These are phyloP conservation scores for Orobanche coerulescens DNA, from an alignment of 257 asterid genomes.

Conservation along the genomic window DNA sequence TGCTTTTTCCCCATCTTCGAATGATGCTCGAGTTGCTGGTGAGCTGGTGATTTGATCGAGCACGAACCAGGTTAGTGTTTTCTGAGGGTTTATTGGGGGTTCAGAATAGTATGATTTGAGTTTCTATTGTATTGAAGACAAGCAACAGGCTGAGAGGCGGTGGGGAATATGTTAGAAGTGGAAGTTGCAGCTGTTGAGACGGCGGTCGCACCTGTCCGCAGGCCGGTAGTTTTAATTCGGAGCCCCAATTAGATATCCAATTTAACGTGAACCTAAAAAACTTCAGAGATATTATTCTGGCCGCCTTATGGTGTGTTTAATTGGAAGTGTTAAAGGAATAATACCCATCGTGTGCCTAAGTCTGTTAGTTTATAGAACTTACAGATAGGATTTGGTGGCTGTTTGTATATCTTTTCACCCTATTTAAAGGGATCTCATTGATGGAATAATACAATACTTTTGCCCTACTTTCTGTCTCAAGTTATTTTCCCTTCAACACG, in stretches of 20 bases:
- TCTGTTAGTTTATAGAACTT: no score
- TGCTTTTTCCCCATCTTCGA: conserved; percentile 90
- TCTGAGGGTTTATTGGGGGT: background rate
- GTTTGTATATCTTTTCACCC: no score
- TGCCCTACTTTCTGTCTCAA: no score
- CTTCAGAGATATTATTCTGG: background rate
- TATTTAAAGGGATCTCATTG: no score
- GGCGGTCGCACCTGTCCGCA: conserved; percentile 14
- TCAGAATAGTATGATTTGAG: background rate
- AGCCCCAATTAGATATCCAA: background rate
- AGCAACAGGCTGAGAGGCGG: background rate
- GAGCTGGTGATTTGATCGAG: conserved; percentile 12
- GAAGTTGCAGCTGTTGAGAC: conserved; percentile 14
- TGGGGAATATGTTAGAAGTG: background rate
- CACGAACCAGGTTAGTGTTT: conserved; percentile 20
- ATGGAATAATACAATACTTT: no score
- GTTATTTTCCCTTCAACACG: no score
- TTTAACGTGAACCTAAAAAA: background rate
- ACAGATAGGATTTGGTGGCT: no score
- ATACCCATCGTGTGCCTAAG: no score
- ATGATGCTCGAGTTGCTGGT: conserved; percentile 5
- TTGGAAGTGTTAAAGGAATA: no score
- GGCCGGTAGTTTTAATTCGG: background rate
- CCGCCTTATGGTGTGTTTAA: no score
- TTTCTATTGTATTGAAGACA: background rate